phyloP scores from a whole-genome alignment of 305 asterid species.

The Fraxinus xanthoxyloides region DNA sequence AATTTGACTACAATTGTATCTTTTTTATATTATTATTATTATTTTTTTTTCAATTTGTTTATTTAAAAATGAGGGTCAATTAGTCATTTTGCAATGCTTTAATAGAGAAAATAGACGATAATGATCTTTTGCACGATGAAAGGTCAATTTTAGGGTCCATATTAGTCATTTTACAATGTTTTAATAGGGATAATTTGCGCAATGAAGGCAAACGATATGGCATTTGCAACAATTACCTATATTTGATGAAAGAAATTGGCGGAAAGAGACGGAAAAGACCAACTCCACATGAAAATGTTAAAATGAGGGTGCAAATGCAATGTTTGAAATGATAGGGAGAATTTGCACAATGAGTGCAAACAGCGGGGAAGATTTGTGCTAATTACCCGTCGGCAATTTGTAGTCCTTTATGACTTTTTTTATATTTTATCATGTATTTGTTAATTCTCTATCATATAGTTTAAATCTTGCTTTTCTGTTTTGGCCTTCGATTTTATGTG shows the following conservation, averaged over 20 bases:
- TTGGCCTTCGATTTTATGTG: not conserved
- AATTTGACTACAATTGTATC: too few species aligned
- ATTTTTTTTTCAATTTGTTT: too few species aligned
- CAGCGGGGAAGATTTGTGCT: not conserved
- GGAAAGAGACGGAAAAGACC: not conserved
- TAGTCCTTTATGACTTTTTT: not conserved
- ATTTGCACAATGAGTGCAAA: not conserved
- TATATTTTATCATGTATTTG: not conserved
- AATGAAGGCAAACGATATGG: too few species aligned
- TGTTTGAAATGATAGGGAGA: not conserved
- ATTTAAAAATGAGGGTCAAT: too few species aligned
- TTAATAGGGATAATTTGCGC: too few species aligned
- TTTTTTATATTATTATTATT: too few species aligned
- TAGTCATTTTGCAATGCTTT: too few species aligned
- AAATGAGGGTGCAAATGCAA: not conserved
- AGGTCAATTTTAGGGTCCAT: too few species aligned
- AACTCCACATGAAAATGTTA: not conserved
- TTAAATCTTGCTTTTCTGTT: not conserved
- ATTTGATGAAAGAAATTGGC: too few species aligned
- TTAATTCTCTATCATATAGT: not conserved
- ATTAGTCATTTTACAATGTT: too few species aligned
- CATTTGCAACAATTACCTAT: too few species aligned
- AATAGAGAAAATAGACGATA: not conserved
- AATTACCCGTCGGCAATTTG: not conserved
- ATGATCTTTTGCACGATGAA: not conserved